Base-by-base conservation (phyloP, 306 rosid genomes). In the Malus orientalis region DNA sequence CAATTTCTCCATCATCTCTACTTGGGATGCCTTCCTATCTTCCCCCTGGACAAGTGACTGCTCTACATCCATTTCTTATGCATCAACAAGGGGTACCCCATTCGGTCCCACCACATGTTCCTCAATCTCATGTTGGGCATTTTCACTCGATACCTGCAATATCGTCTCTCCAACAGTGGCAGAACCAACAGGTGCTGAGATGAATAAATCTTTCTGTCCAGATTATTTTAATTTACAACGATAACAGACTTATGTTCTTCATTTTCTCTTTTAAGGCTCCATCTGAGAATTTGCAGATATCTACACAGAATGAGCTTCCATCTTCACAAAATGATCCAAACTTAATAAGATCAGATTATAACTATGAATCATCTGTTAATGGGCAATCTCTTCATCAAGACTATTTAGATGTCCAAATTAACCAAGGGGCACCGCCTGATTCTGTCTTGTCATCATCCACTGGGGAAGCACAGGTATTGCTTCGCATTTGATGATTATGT, bases 1-100 rank as follows among this genome's bases (percentile, higher is more conserved):
- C 92, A 40, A 73, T 91, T 70, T 83, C 96, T 84, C 97, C 93
- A 40, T 88, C 97, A 0, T 89, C 99, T 79, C 80, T 94, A 36
- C 88, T 91, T 53, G 97, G 96, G 84, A 88, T 91, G 84, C 90
- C 97, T 77, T 81, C 98, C n/a, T 96, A 88, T 79, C 90, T 96
- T 63, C 92, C 98, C 33, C 90, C 91, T 76, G 93, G 97, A 76
- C 98, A 91, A 84, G 82, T 91, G 82, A 77, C 97, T 76, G 86
- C 93, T 70, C 72, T 96, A 81, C 98, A 92, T 80, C 97, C 97
- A 18, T 89, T 87, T 87, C 85, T 93, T 70, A 79, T 96, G 93
- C 98, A 95, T 82, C 97, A 92, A 79, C 98, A 91, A 69, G 98
- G 91, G 51, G 89, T 83, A 67, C 88, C 94, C 68, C 89, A 89